phyloP scores from a whole-genome alignment of 345 rosid species.

The Psidium guajava region DNA sequence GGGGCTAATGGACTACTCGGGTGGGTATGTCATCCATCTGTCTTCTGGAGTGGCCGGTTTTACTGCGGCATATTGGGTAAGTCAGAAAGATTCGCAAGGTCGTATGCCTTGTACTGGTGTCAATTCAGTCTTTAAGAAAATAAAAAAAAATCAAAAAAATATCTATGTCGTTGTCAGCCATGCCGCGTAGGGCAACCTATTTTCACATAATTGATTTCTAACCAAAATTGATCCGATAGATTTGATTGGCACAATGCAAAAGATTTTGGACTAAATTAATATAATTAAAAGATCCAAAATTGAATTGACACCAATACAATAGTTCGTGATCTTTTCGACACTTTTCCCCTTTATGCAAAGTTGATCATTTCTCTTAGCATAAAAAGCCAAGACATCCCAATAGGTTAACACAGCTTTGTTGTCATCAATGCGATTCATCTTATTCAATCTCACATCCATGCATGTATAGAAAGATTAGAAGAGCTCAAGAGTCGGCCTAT shows the following conservation, averaged over 20 bases:
- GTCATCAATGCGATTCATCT: not conserved
- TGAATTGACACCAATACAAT: no score
- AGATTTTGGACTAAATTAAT: no score
- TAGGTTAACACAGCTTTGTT: not conserved
- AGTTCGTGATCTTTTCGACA: no score
- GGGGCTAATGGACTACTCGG: constrained; percentile 35
- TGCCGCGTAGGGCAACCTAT: no score
- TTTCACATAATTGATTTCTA: no score
- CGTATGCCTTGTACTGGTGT: no score
- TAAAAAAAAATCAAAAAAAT: no score
- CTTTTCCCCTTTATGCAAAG: not conserved
- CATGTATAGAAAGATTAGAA: not conserved
- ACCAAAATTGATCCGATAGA: no score
- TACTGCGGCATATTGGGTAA: constrained; percentile 43
- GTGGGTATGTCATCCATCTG: constrained; percentile 43
- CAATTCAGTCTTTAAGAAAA: no score
- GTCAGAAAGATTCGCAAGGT: not conserved
- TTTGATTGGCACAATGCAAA: no score
- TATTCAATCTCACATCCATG: not conserved
- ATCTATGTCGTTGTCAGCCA: no score
- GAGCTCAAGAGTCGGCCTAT: not conserved
- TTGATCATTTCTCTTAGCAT: not conserved
- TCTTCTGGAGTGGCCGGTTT: constrained; percentile 38
- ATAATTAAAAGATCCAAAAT: no score
- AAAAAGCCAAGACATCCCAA: not conserved